Evolutionary conservation across 805 yeast genomes (phyloP).

Genomic region (Tetrapisispora fleetii): DNA sequence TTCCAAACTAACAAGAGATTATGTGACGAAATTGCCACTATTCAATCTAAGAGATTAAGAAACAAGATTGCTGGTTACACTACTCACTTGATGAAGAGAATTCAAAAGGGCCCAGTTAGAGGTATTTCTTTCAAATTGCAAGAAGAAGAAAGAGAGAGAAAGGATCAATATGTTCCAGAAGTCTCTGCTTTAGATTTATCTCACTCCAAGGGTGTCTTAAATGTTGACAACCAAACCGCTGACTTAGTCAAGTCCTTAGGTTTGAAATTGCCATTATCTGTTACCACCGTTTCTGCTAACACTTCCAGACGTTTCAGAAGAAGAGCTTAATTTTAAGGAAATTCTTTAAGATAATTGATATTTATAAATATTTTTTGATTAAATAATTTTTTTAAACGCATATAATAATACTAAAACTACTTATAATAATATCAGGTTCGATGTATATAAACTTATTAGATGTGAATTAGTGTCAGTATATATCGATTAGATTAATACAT

Average conservation of each 20-base stretch:
- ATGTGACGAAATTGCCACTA: conserved; percentile 95
- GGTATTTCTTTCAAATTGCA: conserved; percentile 99
- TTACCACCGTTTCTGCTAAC: conserved; percentile 79
- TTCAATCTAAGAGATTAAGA: conserved; percentile 99
- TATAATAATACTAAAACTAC: conserved; percentile 2
- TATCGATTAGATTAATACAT: no score
- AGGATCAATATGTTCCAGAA: conserved; percentile 99
- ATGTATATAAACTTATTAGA: neutral
- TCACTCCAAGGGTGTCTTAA: conserved; percentile 90
- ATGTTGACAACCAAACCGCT: conserved; percentile 94
- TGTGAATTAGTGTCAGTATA: neutral
- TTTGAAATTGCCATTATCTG: conserved; percentile 77
- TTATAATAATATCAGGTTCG: no score
- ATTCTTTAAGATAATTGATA: neutral
- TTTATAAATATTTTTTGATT: conserved; percentile 1
- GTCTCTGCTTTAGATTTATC: conserved; percentile 98
- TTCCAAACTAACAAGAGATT: conserved; percentile 99
- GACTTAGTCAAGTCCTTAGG: conserved; percentile 92
- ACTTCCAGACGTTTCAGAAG: conserved; percentile 89
- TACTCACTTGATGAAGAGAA: conserved; percentile 99
- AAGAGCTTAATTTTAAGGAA: conserved; percentile 49
- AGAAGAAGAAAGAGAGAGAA: conserved; percentile 99
- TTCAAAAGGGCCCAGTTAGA: conserved; percentile 99
- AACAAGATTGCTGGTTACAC: conserved; percentile 99
- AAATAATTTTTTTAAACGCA: conserved; percentile 3